Percentiles rank a stretch among this genome's conserved stretches.
Conservation (phyloP, 352 stramenopile species). For the Phytophthora hybrid region DNA sequence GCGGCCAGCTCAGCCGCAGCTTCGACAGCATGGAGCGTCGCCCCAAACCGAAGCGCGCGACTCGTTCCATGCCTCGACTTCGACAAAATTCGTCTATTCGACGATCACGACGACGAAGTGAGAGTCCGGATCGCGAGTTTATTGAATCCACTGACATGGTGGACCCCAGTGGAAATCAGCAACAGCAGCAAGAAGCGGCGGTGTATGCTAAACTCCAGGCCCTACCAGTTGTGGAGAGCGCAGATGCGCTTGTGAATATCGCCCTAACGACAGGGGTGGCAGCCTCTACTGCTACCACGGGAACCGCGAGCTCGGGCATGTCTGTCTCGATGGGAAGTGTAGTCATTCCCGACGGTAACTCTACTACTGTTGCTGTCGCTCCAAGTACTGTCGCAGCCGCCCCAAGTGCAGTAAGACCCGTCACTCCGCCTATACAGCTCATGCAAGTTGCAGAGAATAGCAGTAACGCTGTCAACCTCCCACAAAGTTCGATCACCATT, state of each 20-base stretch:
- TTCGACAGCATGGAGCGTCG: conserved; percentile 30
- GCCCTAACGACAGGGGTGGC: conserved; percentile 7
- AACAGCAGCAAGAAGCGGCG: conserved; percentile 32
- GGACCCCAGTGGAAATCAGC: conserved; percentile 26
- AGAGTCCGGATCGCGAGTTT: conserved; percentile 50
- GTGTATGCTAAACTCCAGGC: conserved; percentile 17
- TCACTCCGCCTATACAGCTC: conserved; percentile 25
- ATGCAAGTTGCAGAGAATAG: conserved; percentile 25
- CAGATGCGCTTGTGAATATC: conserved; percentile 16
- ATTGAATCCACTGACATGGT: conserved; percentile 33
- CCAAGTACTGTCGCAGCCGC: conserved; percentile 13
- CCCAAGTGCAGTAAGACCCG: conserved; percentile 15
- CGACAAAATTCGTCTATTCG: conserved; percentile 34
- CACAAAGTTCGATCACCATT: conserved; percentile 74
- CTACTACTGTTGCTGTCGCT: conserved; percentile 10
- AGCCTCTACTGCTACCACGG: conserved; percentile 1
- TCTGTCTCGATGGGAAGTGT: conserved; percentile 11
- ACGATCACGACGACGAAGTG: conserved; percentile 52
- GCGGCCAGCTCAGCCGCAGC: conserved; percentile 33
- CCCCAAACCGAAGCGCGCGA: conserved; percentile 42
- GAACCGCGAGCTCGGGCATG: conserved; percentile 2
- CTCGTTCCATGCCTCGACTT: conserved; percentile 52
- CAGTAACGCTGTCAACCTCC: conserved; percentile 23
- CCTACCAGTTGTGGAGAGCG: conserved; percentile 21
- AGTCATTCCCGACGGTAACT: conserved; percentile 18